Conservation (phyloP, 1,139 yeast genomes). For the Diutina neorugosa region DNA sequence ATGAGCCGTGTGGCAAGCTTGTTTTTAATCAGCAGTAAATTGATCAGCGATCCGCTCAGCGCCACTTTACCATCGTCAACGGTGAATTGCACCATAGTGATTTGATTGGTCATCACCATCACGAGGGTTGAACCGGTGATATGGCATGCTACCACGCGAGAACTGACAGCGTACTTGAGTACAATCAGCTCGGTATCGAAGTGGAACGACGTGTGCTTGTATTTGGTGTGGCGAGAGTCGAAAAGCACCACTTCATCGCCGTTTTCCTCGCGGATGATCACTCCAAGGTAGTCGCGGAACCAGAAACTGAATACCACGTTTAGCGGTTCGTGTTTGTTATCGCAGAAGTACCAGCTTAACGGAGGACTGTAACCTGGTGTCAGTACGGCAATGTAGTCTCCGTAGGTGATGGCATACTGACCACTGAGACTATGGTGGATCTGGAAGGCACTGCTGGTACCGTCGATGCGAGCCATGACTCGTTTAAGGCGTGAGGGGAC, state of each 20-base stretch:
- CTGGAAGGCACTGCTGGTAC: background rate
- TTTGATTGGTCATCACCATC: background rate
- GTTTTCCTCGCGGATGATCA: background rate
- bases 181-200: background rate
- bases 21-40: slow-evolving; percentile 20
- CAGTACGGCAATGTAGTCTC: background rate
- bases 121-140: background rate
- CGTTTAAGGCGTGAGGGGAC: background rate
- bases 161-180: background rate
- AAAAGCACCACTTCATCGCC: background rate
- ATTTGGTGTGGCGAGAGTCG: slow-evolving; percentile 1
- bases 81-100: slow-evolving; percentile 17
- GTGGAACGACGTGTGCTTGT: background rate
- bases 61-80: background rate
- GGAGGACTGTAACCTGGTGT: background rate
- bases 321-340: background rate
- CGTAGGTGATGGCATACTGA: slow-evolving; percentile 1
- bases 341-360: background rate
- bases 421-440: background rate
- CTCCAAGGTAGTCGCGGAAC: background rate
- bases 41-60: slow-evolving; percentile 9
- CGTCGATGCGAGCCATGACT: background rate
- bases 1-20: slow-evolving; percentile 16
- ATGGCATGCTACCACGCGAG: background rate
- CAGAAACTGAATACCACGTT: background rate